Evolutionary conservation across 1,284 basidiomycete species (phyloP).

Genomic region (Cryptococcus maquisensis): DNA sequence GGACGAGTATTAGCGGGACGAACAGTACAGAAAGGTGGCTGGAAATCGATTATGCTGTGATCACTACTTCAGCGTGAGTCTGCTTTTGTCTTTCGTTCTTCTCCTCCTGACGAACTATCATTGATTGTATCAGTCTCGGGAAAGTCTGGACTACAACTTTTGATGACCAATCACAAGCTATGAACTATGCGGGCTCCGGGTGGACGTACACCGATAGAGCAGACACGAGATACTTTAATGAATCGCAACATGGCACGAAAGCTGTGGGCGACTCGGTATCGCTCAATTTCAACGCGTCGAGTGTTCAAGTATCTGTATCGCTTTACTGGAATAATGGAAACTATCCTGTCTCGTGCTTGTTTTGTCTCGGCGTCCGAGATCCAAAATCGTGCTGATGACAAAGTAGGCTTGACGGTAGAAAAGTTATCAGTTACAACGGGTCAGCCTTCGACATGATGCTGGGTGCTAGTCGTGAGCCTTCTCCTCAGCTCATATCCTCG

Average conservation of each 20-base stretch:
- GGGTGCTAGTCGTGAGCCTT: background rate
- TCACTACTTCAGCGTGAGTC: conserved; percentile 8
- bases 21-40: conserved; percentile 12
- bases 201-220: background rate
- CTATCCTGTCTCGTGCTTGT: conserved; percentile 11
- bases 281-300: conserved; percentile 17
- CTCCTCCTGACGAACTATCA: no score
- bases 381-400: background rate
- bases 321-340: conserved; percentile 16
- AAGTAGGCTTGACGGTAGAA: conserved; percentile 14
- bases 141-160: conserved; percentile 7
- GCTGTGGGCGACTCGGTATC: conserved; percentile 4
- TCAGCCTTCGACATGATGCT: conserved; percentile 1
- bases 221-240: conserved; percentile 5
- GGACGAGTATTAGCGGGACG: background rate
- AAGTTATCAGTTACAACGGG: conserved; percentile 8
- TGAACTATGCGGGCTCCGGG: conserved; percentile 5
- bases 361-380: no score
- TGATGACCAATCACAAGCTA: conserved; percentile 13
- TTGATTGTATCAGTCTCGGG: background rate
- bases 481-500: no score
- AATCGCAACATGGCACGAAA: background rate
- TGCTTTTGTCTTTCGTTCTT: background rate
- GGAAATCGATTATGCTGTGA: conserved; percentile 10
- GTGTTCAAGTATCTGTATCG: conserved; percentile 13